These are phyloP conservation scores for Colletotrichum limetticola DNA, from an alignment of 2,329 filamentous ascomycete genomes.

Conservation along the genomic window DNA sequence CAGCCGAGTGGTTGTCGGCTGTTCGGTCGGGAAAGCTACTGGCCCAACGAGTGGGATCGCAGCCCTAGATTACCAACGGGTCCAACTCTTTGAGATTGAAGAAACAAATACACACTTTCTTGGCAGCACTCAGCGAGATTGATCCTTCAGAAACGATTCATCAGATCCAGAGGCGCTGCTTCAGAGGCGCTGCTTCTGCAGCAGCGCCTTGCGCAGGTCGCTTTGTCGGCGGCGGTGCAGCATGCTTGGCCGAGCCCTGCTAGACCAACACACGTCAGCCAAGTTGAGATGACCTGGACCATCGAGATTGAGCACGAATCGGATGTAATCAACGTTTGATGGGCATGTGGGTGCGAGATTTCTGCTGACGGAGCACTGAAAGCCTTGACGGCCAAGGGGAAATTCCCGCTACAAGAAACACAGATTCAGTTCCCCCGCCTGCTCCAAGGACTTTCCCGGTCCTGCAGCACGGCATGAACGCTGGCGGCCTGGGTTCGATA, in stretches of 20 bases:
- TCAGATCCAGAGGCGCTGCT: not conserved
- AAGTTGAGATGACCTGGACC: not conserved
- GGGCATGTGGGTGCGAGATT: slow-evolving; percentile 12
- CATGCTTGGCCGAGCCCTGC: not conserved
- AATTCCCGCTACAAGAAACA: slow-evolving; percentile 27
- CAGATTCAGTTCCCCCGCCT: slow-evolving; percentile 13
- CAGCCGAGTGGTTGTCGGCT: not conserved
- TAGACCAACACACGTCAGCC: not conserved
- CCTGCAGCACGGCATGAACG: slow-evolving; percentile 8
- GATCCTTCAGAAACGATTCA: not conserved
- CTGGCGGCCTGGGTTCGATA: slow-evolving; percentile 1
- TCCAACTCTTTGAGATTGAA: not conserved
- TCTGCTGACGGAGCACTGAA: slow-evolving; percentile 10
- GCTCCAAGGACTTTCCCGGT: slow-evolving; percentile 4
- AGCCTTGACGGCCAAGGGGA: not conserved
- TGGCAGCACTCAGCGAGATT: not conserved
- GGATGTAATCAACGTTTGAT: slow-evolving; percentile 13
- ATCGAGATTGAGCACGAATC: slow-evolving; percentile 16
- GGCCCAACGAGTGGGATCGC: not conserved
- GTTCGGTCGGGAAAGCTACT: not conserved
- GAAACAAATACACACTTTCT: not conserved
- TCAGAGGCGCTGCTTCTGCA: not conserved
- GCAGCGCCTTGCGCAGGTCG: not conserved
- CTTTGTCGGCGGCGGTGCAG: not conserved
- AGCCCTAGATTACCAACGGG: not conserved